phyloP scores from a whole-genome alignment of 1,139 yeast genomes.

The Geotrichum restrictum region DNA sequence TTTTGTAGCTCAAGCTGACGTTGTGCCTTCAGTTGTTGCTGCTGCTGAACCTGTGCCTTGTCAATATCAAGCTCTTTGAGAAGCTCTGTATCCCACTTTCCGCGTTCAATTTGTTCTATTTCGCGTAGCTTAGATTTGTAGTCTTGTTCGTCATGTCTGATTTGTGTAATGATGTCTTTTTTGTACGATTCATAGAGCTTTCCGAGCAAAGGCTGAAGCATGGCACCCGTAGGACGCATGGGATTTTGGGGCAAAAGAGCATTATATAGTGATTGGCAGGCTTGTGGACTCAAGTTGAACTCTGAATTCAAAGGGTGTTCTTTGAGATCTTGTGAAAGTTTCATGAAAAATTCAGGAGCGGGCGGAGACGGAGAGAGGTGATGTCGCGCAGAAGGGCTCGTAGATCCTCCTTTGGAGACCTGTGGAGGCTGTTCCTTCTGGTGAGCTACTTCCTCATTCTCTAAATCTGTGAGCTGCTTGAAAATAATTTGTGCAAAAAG shows the following conservation, averaged over 20 bases:
- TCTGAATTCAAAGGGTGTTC: slow-evolving; percentile 32
- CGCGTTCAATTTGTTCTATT: slow-evolving; percentile 38
- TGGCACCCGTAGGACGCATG: slow-evolving; percentile 29
- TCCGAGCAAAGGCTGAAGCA: slow-evolving; percentile 31
- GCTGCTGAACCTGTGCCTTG: slow-evolving; percentile 25
- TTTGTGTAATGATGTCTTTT: slow-evolving; percentile 30
- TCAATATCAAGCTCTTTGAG: slow-evolving; percentile 26
- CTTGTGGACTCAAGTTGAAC: slow-evolving; percentile 31
- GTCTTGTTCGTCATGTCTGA: slow-evolving; percentile 37
- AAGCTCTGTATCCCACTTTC: slow-evolving; percentile 37
- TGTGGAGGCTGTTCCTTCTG: slow-evolving; percentile 3
- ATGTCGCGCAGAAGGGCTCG: neutral
- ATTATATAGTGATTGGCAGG: slow-evolving; percentile 31
- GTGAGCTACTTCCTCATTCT: slow-evolving; percentile 18
- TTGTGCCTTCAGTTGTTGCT: slow-evolving; percentile 28
- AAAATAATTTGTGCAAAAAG: slow-evolving; percentile 36
- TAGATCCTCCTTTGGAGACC: neutral
- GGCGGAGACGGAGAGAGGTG: slow-evolving; percentile 12
- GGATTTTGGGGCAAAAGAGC: slow-evolving; percentile 31
- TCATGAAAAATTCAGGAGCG: slow-evolving; percentile 24
- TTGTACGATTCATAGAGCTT: slow-evolving; percentile 35
- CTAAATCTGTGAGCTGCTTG: slow-evolving; percentile 32
- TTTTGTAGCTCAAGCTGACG: slow-evolving; percentile 29
- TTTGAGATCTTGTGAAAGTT: slow-evolving; percentile 29
- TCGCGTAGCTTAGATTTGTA: slow-evolving; percentile 34